Evolutionary conservation across 768 basidiomycete genomes (phyloP).

Genomic region (Russula dissimulans): DNA sequence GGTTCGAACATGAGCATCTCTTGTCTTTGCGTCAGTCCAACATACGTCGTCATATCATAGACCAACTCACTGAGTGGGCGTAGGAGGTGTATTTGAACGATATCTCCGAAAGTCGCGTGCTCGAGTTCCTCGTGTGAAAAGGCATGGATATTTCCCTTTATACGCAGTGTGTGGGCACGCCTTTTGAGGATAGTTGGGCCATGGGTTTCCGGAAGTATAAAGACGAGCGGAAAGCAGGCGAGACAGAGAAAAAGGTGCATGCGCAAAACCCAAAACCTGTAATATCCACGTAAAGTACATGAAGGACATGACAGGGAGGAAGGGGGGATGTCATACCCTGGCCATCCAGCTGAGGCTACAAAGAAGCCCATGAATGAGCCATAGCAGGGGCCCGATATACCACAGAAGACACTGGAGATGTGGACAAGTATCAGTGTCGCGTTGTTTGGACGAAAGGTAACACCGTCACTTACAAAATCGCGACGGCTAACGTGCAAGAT

Average conservation of each 20-base stretch:
- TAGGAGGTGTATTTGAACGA: slow-evolving; percentile 13
- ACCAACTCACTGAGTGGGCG: slow-evolving; percentile 17
- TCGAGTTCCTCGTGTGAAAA: slow-evolving; percentile 19
- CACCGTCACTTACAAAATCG: slow-evolving; percentile 6
- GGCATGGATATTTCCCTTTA: slow-evolving; percentile 12
- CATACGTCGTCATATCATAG: background rate
- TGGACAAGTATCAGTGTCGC: background rate
- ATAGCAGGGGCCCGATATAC: slow-evolving; percentile 19
- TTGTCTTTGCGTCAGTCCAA: background rate
- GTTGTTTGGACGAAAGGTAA: background rate
- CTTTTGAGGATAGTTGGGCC: slow-evolving; percentile 19
- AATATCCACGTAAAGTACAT: background rate
- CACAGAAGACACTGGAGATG: slow-evolving; percentile 14
- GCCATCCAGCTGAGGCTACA: slow-evolving; percentile 15
- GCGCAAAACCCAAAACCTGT: slow-evolving; percentile 21
- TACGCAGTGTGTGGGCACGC: slow-evolving; percentile 16
- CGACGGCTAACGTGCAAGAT: background rate
- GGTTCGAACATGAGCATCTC: slow-evolving; percentile 20
- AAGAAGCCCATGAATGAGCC: slow-evolving; percentile 22
- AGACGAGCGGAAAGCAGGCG: slow-evolving; percentile 17
- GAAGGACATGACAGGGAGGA: background rate
- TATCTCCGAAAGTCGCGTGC: slow-evolving; percentile 7
- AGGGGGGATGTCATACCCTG: background rate
- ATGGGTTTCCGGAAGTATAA: slow-evolving; percentile 20
- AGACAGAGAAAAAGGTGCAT: slow-evolving; percentile 18